Base-by-base conservation (phyloP, 129 eudicot genomes). In the Flaveria trinervia region DNA sequence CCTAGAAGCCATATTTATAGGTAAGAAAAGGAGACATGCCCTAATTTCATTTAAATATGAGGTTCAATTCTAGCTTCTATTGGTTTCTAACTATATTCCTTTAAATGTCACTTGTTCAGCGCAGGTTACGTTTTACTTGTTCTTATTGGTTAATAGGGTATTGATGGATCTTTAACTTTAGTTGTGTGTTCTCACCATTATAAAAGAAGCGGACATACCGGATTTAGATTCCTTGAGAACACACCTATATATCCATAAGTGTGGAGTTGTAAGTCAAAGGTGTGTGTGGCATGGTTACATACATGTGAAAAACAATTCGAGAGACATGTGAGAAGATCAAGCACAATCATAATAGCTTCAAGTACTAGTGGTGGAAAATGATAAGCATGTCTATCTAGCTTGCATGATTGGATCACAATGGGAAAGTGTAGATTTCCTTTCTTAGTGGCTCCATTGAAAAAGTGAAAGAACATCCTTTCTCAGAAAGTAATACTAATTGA, bases 231-330 rank as follows among this genome's bases (percentile, higher is more conserved):
- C 49, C 13, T 45, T 45, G 3, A 25, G 43, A 65, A 76, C 18
- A 3, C 22, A 61, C 80, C 61, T 73, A 61, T 43, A 74, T 62
- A 26, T 15, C 75, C 82, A 65, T 44, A 55, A 83, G 84, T 28
- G 79, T 75, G 79, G 71, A 75, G 72, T 11, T 64, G 30, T 12
- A 49, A 64, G 65, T 22, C 28, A 28, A 62, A 6, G 79, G 49
- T 25, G 70, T 75, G 79, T 11, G 33, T 28, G 3, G 33, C 33
- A 28, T 28, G 33, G 33, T 28, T 28, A 4, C 33, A 28, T 28
- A 28, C 33, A 28, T 28, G 33, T 28, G 33, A 4, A 28, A 28
- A 28, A 28, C 33, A 28, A 28, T 28, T 28, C 4, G 33, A 28
- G 30, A 26, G 30, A 26, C 30, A 26, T 1, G 30, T 26, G 0